Base-by-base conservation (phyloP, 805 yeast species). In the Brettanomyces nanus region DNA sequence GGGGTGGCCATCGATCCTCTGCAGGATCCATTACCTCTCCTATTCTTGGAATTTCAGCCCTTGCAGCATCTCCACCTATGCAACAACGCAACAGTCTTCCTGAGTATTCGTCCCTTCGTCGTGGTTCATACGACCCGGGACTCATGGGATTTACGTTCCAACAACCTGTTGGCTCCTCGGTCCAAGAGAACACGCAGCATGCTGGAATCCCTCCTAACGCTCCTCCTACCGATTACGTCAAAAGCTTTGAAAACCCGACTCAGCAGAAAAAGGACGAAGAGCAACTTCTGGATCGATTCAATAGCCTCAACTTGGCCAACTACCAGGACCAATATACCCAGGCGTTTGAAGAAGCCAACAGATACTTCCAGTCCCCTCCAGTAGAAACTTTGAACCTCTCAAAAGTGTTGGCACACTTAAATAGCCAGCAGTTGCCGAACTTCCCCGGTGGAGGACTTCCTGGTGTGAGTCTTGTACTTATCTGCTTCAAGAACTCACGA, bases 401-500 rank as follows among this genome's bases (percentile, higher is more conserved):
- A 19, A 47, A 47, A 25, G 49, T 45, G 27, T 43, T 54, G 23
- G 44, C 47, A 22, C 40, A 42, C 25, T 42, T 56, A 27, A 51
- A 48, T 28, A 49, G 43, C 21, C 44, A 35, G 6, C 46, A 48
- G 19, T 37, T 56, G 29, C 71, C 60, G 38, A 59, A 42, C 48
- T 68, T 41, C 40, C 66, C 50, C 34, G 47, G 46, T 3, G 51
- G 50, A 3, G 54, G 52, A 13, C 48, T 50, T 54, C 62, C 54
- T 13, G 37, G 31, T 15, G 33, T 49, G 36, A 63, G 62, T 42
- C 65, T 84, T 39, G 72, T 77, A 26, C 60, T 81, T 32, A 83
- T 85, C 30, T 77, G 79, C 39, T 86, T 86, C 63, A 86, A 87
- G 56, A 76, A 80, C 21, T 85, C 86, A 6, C 66, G 96, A 31